These are phyloP conservation scores for Neonectria punicea DNA, from an alignment of 2,329 filamentous ascomycete genomes.

Conservation along the genomic window DNA sequence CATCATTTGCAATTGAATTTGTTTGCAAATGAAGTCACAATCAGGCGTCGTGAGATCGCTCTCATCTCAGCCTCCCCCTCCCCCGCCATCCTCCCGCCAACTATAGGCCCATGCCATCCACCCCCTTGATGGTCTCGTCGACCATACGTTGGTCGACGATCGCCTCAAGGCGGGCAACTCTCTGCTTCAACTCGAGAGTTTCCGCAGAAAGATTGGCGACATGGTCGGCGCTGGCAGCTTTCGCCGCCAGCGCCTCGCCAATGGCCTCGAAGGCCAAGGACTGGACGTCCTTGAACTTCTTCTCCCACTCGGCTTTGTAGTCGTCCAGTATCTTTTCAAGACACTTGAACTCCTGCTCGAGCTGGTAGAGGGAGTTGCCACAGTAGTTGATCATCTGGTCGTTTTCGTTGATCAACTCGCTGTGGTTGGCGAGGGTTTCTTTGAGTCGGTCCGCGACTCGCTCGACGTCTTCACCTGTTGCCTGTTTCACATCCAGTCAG, in stretches of 20 bases:
- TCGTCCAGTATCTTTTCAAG: neutral
- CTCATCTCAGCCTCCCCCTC: no score
- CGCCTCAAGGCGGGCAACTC: neutral
- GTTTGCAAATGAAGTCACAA: no score
- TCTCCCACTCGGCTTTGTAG: neutral
- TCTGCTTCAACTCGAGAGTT: no score
- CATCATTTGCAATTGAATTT: no score
- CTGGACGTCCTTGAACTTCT: neutral
- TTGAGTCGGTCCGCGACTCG: neutral
- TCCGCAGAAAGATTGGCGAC: neutral
- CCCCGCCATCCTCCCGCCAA: neutral
- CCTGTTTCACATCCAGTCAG: slow-evolving; percentile 31
- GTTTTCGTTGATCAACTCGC: neutral
- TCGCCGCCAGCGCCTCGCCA: no score
- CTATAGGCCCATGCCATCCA: neutral
- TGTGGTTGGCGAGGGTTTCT: neutral
- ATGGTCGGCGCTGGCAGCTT: neutral
- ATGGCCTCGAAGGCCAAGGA: neutral
- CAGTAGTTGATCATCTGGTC: neutral
- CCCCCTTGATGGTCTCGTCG: neutral
- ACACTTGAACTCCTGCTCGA: neutral
- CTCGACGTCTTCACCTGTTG: neutral
- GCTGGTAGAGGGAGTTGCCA: neutral
- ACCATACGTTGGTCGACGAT: neutral
- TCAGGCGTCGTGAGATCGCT: no score